Conservation (phyloP, 768 basidiomycete genomes). For the Mycena galopus region DNA sequence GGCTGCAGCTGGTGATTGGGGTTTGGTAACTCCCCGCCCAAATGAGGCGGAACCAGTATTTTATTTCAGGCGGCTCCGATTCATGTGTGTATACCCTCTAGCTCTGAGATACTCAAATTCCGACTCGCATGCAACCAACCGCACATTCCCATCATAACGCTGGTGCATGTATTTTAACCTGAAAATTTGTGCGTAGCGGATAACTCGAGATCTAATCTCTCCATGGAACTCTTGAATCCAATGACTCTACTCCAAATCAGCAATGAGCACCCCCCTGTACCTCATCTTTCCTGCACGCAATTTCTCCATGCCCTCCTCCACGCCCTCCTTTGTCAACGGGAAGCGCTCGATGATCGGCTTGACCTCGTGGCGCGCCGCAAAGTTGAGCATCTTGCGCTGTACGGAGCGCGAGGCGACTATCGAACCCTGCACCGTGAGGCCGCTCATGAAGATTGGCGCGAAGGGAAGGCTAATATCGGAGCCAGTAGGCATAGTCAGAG, state of each 20-base stretch:
- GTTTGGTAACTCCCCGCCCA: too few relatives aligned
- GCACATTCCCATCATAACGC: too few relatives aligned
- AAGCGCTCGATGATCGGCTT: conserved; percentile 49
- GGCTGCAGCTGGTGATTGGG: too few relatives aligned
- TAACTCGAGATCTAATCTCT: too few relatives aligned
- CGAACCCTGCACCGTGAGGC: conserved; percentile 29
- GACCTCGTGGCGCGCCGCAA: conserved; percentile 47
- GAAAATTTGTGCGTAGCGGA: too few relatives aligned
- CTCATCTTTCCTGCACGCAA: conserved; percentile 30
- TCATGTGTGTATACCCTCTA: too few relatives aligned
- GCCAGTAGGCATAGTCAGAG: conserved; percentile 24
- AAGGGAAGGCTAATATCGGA: conserved; percentile 24
- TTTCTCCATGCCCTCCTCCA: conserved; percentile 32
- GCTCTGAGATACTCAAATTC: too few relatives aligned
- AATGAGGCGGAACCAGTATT: too few relatives aligned
- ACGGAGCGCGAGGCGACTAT: conserved; percentile 24
- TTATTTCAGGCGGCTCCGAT: too few relatives aligned
- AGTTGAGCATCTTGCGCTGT: conserved; percentile 46
- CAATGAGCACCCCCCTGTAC: conserved; percentile 30
- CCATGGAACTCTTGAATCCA: too few relatives aligned
- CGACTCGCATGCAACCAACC: too few relatives aligned
- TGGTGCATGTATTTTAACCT: too few relatives aligned
- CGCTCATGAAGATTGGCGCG: conserved; percentile 8
- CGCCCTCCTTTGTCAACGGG: conserved; percentile 45
- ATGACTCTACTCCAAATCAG: background rate